Conservation (phyloP, 75 land plant genomes). For the Sequoiadendron giganteum region DNA sequence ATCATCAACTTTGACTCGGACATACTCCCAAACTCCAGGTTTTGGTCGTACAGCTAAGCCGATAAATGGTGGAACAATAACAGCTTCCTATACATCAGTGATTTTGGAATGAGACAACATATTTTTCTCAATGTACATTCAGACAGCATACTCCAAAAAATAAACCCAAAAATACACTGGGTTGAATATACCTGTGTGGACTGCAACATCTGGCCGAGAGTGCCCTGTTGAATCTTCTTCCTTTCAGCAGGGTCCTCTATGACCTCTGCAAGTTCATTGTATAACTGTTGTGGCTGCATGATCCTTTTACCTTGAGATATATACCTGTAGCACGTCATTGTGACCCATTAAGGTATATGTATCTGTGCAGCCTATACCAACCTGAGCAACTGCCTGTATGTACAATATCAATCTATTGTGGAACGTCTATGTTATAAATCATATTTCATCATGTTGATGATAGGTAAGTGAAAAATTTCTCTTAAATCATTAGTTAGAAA, state of each 20-base stretch:
- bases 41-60: slow-evolving; percentile 45
- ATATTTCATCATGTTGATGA: neutral
- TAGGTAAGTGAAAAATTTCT: neutral
- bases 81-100: slow-evolving; percentile 37
- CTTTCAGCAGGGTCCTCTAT: slow-evolving; percentile 20
- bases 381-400: neutral
- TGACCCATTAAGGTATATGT: neutral
- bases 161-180: neutral
- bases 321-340: slow-evolving; percentile 30
- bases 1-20: slow-evolving; percentile 41
- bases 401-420: neutral
- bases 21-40: slow-evolving; percentile 59
- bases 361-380: neutral
- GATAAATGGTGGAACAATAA: slow-evolving; percentile 47
- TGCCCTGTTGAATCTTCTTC: slow-evolving; percentile 20
- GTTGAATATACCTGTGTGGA: slow-evolving; percentile 30
- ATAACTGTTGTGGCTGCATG: slow-evolving; percentile 59
- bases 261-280: slow-evolving; percentile 60
- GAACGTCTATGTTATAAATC: neutral
- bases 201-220: slow-evolving; percentile 36
- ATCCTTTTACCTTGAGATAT: slow-evolving; percentile 64
- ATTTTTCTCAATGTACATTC: neutral
- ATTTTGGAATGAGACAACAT: neutral
- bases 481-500: neutral
- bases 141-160: neutral